A percentile compares a stretch with the other conserved stretches of the same genome.
Conservation (phyloP, 2,329 filamentous ascomycete genomes). For the Colletotrichum caudatum region DNA sequence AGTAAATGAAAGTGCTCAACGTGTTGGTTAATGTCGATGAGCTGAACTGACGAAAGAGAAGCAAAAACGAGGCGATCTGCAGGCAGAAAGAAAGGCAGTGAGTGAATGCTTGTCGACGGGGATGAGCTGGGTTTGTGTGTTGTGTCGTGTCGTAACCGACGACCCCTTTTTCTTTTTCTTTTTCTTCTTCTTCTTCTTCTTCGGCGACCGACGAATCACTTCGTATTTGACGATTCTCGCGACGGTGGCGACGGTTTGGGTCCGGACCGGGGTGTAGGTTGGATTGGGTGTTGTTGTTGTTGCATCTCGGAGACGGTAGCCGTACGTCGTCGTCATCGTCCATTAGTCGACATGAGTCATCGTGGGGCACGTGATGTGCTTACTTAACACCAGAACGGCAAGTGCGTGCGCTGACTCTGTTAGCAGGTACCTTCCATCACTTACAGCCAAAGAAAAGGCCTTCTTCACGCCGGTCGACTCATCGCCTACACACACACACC, state of each 20-base stretch:
- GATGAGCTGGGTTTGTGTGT: constrained; percentile 23
- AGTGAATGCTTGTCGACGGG: constrained; percentile 30
- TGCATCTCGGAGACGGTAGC: constrained; percentile 18
- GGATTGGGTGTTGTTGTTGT: constrained; percentile 10
- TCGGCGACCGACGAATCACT: not conserved
- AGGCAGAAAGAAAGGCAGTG: not conserved
- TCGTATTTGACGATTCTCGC: constrained; percentile 26
- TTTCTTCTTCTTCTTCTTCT: too few species aligned
- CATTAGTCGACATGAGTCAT: constrained; percentile 38
- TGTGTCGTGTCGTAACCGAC: not conserved
- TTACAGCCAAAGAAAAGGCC: constrained; percentile 2
- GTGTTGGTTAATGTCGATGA: constrained; percentile 34
- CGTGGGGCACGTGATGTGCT: constrained; percentile 1
- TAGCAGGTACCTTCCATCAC: not conserved
- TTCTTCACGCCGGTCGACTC: constrained; percentile 26
- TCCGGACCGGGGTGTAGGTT: constrained; percentile 9
- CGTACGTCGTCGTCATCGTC: not conserved
- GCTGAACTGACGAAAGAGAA: constrained; percentile 40
- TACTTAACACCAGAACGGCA: not conserved
- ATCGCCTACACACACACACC: not conserved
- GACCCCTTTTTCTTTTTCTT: not conserved
- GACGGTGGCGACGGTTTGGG: constrained; percentile 13
- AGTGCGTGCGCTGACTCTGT: not conserved
- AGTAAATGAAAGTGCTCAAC: constrained; percentile 30
- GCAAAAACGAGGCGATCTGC: constrained; percentile 5